Percentiles rank a stretch among this genome's conserved stretches.
phyloP scores from a whole-genome alignment of 1,284 basidiomycete species.

The Trichosporon sp. region DNA sequence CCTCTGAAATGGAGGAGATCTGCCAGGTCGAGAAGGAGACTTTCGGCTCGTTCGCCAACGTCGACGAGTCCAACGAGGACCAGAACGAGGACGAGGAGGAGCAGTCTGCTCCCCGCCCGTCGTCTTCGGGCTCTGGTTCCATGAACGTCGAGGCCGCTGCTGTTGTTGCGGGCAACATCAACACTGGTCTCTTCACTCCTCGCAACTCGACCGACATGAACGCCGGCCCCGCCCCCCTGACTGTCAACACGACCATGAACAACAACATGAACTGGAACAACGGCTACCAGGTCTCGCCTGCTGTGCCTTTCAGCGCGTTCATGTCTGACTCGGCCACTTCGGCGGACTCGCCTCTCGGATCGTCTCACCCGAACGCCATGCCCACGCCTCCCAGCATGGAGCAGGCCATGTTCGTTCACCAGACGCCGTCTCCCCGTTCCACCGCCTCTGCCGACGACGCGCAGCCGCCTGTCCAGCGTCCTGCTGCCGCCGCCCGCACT shows the following conservation, averaged over 20 bases:
- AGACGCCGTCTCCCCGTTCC: slow-evolving; percentile 35
- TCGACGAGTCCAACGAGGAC: slow-evolving; percentile 34
- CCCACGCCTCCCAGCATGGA: slow-evolving; percentile 31
- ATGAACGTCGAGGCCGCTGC: slow-evolving; percentile 25
- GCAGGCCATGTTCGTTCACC: slow-evolving; percentile 20
- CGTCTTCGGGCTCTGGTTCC: neutral
- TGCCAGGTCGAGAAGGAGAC: slow-evolving; percentile 47
- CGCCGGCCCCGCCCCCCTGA: slow-evolving; percentile 2
- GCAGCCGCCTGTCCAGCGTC: slow-evolving; percentile 12
- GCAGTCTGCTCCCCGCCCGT: slow-evolving; percentile 11
- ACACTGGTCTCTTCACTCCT: slow-evolving; percentile 31
- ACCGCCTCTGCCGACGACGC: slow-evolving; percentile 14
- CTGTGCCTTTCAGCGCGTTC: slow-evolving; percentile 28
- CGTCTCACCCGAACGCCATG: slow-evolving; percentile 19
- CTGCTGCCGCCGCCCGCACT: slow-evolving; percentile 8
- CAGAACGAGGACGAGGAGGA: slow-evolving; percentile 36
- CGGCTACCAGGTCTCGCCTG: slow-evolving; percentile 14
- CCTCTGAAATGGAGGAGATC: slow-evolving; percentile 44
- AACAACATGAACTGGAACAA: slow-evolving; percentile 4
- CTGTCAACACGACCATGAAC: slow-evolving; percentile 7
- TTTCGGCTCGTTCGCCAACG: slow-evolving; percentile 45
- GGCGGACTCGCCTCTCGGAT: slow-evolving; percentile 25
- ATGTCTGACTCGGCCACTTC: slow-evolving; percentile 29
- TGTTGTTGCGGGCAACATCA: slow-evolving; percentile 19
- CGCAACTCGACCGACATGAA: slow-evolving; percentile 30